Conservation (phyloP, 768 basidiomycete species). For the Neoboletus magnificus region DNA sequence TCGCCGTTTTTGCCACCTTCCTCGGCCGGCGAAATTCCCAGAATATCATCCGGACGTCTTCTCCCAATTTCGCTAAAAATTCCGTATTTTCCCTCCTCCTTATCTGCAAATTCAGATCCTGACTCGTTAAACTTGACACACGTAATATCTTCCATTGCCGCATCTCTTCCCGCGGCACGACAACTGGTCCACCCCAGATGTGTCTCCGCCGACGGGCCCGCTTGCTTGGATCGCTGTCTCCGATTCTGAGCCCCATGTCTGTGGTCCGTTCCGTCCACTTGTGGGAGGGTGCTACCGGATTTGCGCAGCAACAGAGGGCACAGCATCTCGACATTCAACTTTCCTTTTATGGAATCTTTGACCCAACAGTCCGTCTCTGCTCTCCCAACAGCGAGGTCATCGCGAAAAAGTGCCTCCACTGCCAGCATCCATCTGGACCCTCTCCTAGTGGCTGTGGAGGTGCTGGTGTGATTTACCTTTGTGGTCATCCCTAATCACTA, state of each 20-base stretch:
- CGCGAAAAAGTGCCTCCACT: neutral
- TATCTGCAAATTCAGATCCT: conserved; percentile 31
- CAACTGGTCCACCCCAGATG: neutral
- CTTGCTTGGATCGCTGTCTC: conserved; percentile 11
- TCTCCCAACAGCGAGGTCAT: conserved; percentile 1
- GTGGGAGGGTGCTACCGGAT: neutral
- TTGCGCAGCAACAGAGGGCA: neutral
- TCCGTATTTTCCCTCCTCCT: conserved; percentile 31
- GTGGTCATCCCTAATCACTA: conserved; percentile 1
- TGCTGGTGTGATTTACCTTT: conserved; percentile 25
- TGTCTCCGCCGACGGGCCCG: conserved; percentile 34
- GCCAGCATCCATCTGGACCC: conserved; percentile 1
- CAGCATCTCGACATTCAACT: conserved; percentile 23
- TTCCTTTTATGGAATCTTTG: conserved; percentile 25
- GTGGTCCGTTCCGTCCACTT: conserved; percentile 17
- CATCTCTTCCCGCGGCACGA: conserved; percentile 32
- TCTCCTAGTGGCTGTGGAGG: conserved; percentile 19
- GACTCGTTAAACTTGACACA: conserved; percentile 31
- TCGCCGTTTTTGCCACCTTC: conserved; percentile 25
- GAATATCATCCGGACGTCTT: conserved; percentile 19
- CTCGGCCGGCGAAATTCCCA: conserved; percentile 37
- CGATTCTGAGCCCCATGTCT: neutral
- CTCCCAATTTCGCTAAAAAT: conserved; percentile 29
- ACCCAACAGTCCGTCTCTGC: conserved; percentile 19
- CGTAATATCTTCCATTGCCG: conserved; percentile 30